Evolutionary conservation across 306 rosid species (phyloP).

Genomic region (Medicago truncatula): MtrunA17r5.0-ANR NC_053044.1:46498001-46498500

Average conservation of each 20-base stretch:
- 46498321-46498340: conserved; percentile 57
- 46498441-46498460: conserved; percentile 53
- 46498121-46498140: conserved; percentile 32
- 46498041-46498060: conserved; percentile 57
- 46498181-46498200: neutral
- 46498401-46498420: conserved; percentile 30
- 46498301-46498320: conserved; percentile 36
- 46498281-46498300: conserved; percentile 43
- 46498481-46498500: conserved; percentile 31
- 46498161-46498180: too few species aligned
- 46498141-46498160: conserved; percentile 30
- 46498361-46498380: conserved; percentile 48
- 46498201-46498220: conserved; percentile 36
- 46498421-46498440: conserved; percentile 28
- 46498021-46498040: conserved; percentile 75
- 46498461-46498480: conserved; percentile 38
- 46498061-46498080: conserved; percentile 51
- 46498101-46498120: conserved; percentile 36
- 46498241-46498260: conserved; percentile 34
- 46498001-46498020: conserved; percentile 68
- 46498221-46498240: conserved; percentile 43
- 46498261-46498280: conserved; percentile 33
- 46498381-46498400: conserved; percentile 2
- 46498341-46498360: conserved; percentile 79
- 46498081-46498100: conserved; percentile 48